These are phyloP conservation scores for Ustilago tritici DNA, from an alignment of 1,284 basidiomycete species.

Conservation along the genomic window DNA sequence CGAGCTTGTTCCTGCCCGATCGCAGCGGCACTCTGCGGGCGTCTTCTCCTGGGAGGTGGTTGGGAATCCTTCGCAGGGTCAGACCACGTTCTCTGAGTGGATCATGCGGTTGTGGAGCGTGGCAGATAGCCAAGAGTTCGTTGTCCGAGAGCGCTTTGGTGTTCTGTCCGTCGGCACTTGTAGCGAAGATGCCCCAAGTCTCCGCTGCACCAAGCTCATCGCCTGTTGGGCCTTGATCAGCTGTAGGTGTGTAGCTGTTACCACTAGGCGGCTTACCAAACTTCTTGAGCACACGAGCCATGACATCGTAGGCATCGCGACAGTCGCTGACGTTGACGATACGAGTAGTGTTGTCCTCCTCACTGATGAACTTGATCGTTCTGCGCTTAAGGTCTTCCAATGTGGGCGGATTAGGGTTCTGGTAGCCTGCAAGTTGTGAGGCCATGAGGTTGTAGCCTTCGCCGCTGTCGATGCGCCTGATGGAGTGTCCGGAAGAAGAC, in stretches of 20 bases:
- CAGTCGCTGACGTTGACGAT: conserved; percentile 66
- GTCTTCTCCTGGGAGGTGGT: conserved; percentile 49
- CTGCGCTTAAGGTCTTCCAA: conserved; percentile 62
- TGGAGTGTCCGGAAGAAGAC: conserved; percentile 19
- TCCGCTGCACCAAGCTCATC: conserved; percentile 47
- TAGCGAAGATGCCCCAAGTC: conserved; percentile 64
- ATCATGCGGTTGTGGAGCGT: conserved; percentile 82
- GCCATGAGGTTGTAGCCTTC: conserved; percentile 33
- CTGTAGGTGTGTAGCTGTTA: conserved; percentile 62
- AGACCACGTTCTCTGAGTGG: conserved; percentile 83
- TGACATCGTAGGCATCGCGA: conserved; percentile 62
- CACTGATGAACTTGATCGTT: conserved; percentile 68
- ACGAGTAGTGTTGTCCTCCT: conserved; percentile 63
- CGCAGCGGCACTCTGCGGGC: conserved; percentile 38
- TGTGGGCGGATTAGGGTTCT: conserved; percentile 34
- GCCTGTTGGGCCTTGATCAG: conserved; percentile 51
- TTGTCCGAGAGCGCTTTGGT: conserved; percentile 65
- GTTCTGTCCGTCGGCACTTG: conserved; percentile 60
- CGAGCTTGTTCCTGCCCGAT: conserved; percentile 70
- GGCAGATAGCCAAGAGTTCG: conserved; percentile 87
- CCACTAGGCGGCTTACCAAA: conserved; percentile 58
- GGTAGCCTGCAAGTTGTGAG: conserved; percentile 27
- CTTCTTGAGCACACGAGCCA: conserved; percentile 66
- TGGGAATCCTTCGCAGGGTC: conserved; percentile 73
- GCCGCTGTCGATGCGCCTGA: conserved; percentile 47